phyloP scores from a whole-genome alignment of 2,329 filamentous ascomycete genomes.

The Paracorniculantispora psalliotae region DNA sequence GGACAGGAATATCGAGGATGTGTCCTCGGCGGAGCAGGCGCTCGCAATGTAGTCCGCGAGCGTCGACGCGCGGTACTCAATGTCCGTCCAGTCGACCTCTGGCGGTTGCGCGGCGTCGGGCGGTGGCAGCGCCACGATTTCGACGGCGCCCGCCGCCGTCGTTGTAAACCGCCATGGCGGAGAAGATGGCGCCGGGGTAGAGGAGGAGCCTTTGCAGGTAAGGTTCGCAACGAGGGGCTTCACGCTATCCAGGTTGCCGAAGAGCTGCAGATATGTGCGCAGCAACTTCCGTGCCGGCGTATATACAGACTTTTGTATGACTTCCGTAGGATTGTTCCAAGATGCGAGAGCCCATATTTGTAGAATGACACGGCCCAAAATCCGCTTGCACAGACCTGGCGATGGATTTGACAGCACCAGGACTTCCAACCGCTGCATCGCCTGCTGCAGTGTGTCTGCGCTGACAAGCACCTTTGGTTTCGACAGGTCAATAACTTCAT shows the following conservation, averaged over 20 bases:
- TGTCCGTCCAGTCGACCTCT: slow-evolving; percentile 36
- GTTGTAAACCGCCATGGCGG: slow-evolving; percentile 49
- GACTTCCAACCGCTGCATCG: slow-evolving; percentile 50
- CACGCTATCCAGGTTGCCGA: slow-evolving; percentile 46
- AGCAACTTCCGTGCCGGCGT: slow-evolving; percentile 46
- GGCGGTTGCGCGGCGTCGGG: slow-evolving; percentile 13
- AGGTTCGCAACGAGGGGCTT: slow-evolving; percentile 48
- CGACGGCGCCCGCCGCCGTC: slow-evolving; percentile 45
- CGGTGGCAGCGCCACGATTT: slow-evolving; percentile 19
- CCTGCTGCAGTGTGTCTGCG: slow-evolving; percentile 41
- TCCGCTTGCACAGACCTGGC: slow-evolving; percentile 57
- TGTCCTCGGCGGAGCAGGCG: slow-evolving; percentile 49
- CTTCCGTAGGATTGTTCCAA: slow-evolving; percentile 35
- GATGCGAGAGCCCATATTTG: slow-evolving; percentile 60
- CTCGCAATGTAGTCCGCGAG: slow-evolving; percentile 47
- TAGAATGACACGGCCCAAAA: slow-evolving; percentile 54
- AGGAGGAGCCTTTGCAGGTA: slow-evolving; percentile 46
- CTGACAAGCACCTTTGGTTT: slow-evolving; percentile 40
- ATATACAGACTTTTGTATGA: slow-evolving; percentile 35
- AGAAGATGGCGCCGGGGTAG: slow-evolving; percentile 5
- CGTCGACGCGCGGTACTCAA: slow-evolving; percentile 43
- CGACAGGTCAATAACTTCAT: slow-evolving; percentile 43
- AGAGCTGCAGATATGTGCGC: slow-evolving; percentile 53
- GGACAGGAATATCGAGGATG: slow-evolving; percentile 56
- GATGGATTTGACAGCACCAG: slow-evolving; percentile 61